Base-by-base conservation (phyloP, 257 asterid species). In the Fraxinus anomala region DNA sequence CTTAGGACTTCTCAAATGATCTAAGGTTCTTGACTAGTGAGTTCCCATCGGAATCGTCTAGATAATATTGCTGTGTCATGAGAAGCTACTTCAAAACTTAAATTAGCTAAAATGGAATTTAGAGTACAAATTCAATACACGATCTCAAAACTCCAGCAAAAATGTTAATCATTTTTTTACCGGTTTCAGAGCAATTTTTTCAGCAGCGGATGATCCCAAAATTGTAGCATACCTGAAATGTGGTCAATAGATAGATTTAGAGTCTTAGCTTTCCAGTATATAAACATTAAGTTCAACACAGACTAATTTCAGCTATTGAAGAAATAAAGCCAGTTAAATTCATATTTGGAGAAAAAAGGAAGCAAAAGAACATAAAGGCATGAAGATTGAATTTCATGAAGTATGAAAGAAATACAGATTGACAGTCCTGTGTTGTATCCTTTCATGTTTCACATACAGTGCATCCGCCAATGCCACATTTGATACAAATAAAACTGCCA, bases 211-310 rank as follows among this genome's bases (percentile, higher is more conserved):
- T 80, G 96, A 93, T 75, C 99, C 98, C 87, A 93, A 85, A 83
- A 96, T 93, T 77, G 98, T 96, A 17, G 99, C 87, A 81, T 93
- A 93, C 92, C 99, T 95, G 93, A 80, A 75, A 81, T 78, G 81
- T 56, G 39, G 56, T 79, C 66, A 79, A 72, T n/a, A 81, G 79
- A 65, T 71, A 78, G 72, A 76, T 75, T 61, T 76, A 54, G 73
- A 81, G 28, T 59, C 73, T 80, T 65, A 75, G 33, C 34, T 56
- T 65, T 70, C 59, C 49, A 68, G 49, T 75, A 68, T 47, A 79
- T 21, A 40, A 65, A 72, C 26, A 24, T 19, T 72, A 51, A 33
- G 56, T 24, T 74, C 65, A 80, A 49, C 31, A 63, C 0, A 5
- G 31, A 42, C 51, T 42, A 42, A 42, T 42, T 24, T 40, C 74